Conservation (phyloP, 805 yeast genomes). For the Pichia nanzhaoensis region DNA sequence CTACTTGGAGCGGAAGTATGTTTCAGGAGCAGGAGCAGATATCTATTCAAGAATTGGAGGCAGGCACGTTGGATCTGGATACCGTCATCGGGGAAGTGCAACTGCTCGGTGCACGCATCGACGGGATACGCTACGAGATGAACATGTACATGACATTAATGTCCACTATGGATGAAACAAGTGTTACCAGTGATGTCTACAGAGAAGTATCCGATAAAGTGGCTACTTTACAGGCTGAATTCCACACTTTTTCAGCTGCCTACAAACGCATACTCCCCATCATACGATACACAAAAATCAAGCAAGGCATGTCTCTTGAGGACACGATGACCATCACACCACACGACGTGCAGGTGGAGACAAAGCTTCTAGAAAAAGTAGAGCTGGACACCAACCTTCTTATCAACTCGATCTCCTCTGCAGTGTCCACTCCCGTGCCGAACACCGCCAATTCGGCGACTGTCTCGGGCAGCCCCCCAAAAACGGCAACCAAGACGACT, state of each 20-base stretch:
- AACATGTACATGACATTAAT: constrained; percentile 30
- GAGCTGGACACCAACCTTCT: not conserved
- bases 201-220: constrained; percentile 33
- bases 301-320: constrained; percentile 45
- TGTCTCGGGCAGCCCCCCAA: not conserved
- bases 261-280: constrained; percentile 44
- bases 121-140: constrained; percentile 36
- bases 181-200: constrained; percentile 36
- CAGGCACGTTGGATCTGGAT: constrained; percentile 31
- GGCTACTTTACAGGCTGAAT: constrained; percentile 29
- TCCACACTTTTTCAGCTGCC: constrained; percentile 37
- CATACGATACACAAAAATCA: constrained; percentile 43
- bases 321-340: constrained; percentile 28
- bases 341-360: constrained; percentile 20
- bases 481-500: not conserved
- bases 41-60: constrained; percentile 35
- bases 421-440: not conserved
- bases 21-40: constrained; percentile 13
- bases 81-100: constrained; percentile 33
- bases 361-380: not conserved
- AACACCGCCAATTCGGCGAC: not conserved
- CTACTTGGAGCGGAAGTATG: too few species aligned
- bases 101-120: constrained; percentile 26
- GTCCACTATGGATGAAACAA: constrained; percentile 38
- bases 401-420: not conserved